Percentiles rank a stretch among this genome's conserved stretches.
Evolutionary conservation across 2,329 filamentous ascomycete species (phyloP).

Genomic region (Exophiala sp.): DNA sequence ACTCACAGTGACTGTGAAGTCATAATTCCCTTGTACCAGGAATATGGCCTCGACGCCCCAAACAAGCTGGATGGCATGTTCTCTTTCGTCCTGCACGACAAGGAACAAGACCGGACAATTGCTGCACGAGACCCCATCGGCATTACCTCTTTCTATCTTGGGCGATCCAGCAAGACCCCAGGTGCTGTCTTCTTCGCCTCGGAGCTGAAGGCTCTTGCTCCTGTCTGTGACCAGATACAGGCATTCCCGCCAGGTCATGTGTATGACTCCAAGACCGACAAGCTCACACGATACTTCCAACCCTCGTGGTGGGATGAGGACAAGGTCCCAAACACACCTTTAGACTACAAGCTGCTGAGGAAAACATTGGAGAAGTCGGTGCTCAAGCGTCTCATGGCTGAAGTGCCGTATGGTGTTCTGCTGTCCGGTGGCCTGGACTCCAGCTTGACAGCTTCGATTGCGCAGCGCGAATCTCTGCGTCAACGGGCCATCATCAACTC

Average conservation of each 20-base stretch:
- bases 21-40: conserved; percentile 94
- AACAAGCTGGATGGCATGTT: conserved; percentile 98
- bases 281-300: conserved; percentile 81
- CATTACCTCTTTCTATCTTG: conserved; percentile 95
- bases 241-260: conserved; percentile 92
- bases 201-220: conserved; percentile 87
- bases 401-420: conserved; percentile 94
- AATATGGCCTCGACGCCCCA: conserved; percentile 85
- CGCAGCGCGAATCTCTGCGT: conserved; percentile 81
- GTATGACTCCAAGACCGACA: conserved; percentile 87
- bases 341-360: conserved; percentile 78
- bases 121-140: conserved; percentile 95
- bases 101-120: conserved; percentile 83
- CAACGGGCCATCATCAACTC: conserved; percentile 50
- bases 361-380: conserved; percentile 83
- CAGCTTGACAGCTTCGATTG: conserved; percentile 88
- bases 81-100: conserved; percentile 97
- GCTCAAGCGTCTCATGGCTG: conserved; percentile 94
- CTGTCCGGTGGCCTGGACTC: conserved; percentile 94
- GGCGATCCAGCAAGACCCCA: conserved; percentile 76
- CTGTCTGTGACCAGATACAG: conserved; percentile 91
- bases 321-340: conserved; percentile 69
- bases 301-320: conserved; percentile 85
- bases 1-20: conserved; percentile 98
- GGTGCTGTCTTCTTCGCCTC: conserved; percentile 91